Percentiles rank a stretch among this genome's conserved stretches.
phyloP scores from a whole-genome alignment of 345 rosid genomes.

The Euphorbia pulcherrima region DNA sequence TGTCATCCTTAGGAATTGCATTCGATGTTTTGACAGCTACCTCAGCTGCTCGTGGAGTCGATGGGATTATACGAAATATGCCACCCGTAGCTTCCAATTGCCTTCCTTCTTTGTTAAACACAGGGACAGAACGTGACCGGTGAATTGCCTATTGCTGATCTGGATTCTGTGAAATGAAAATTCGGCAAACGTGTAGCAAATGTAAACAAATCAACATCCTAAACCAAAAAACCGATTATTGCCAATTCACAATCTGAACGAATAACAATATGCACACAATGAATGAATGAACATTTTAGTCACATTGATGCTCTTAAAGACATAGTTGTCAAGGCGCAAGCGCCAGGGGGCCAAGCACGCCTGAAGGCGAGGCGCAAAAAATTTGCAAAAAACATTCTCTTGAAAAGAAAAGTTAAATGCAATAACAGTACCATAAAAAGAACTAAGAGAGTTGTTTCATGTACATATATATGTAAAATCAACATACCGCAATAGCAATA shows the following conservation, averaged over 20 bases:
- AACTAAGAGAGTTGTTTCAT: too few species aligned
- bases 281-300: neutral
- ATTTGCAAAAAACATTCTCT: too few species aligned
- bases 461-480: too few species aligned
- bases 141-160: constrained; percentile 50
- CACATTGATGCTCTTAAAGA: neutral
- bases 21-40: constrained; percentile 27
- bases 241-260: neutral
- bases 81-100: constrained; percentile 41
- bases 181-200: neutral
- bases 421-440: too few species aligned
- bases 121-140: constrained; percentile 86
- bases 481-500: too few species aligned
- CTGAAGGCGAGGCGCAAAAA: too few species aligned
- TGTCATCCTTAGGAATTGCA: constrained; percentile 26
- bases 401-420: too few species aligned
- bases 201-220: constrained; percentile 1
- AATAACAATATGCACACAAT: neutral
- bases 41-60: constrained; percentile 41
- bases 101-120: constrained; percentile 53
- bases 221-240: neutral
- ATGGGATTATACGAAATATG: constrained; percentile 63
- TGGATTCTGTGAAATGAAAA: constrained; percentile 47
- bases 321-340: too few species aligned
- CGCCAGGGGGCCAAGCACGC: too few species aligned